Evolutionary conservation across 2,329 filamentous ascomycete genomes (phyloP), one percentile per base, ranked within the genome.

Genomic region (Orbilia quercus): DNA sequence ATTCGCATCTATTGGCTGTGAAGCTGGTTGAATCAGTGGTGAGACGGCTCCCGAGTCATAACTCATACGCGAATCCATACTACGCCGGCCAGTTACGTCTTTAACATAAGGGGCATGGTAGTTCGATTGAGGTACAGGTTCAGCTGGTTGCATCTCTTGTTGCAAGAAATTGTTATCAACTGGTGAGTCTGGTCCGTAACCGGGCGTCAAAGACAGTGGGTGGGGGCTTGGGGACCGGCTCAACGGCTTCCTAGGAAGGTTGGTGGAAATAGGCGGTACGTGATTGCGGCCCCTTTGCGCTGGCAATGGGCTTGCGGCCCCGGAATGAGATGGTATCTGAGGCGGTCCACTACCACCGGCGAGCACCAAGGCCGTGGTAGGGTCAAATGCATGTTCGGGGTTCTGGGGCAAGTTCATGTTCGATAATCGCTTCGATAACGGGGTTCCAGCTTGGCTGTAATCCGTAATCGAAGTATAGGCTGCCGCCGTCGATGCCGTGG

Each of bases 141-240:
- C 67, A 28, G 36, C 42, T 4, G 44, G 34, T 28, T 40, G 60
- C 23, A 18, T 45, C 47, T 45, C 47, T 1, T 31, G 7, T 9
- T 65, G 59, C 23, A 53, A 23, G 20, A 72, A 72, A 25, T 64
- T 22, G 7, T 53, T 58, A 36, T 65, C 67, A 5, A 5, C 59
- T n/a, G 59, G 67, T 1, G 59, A 72, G 5, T 72, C 67, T 23
- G 67, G 67, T 7, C 67, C 67, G 28, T 65, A 72, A 20, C 67
- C 67, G 1, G 67, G 67, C 11, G 67, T 72, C 12, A 72, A 25
- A 40, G 67, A 44, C 6, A 72, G 16, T 1, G 67, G 67, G 20
- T 72, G 67, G 36, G 67, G 67, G 25, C 67, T 72, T 7, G 67
- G 59, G n/a, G 67, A 65, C 6, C 67, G 67, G 22, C 67, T 72